phyloP scores from a whole-genome alignment of 148 eudicot genomes.

The Pharnaceum exiguum region DNA sequence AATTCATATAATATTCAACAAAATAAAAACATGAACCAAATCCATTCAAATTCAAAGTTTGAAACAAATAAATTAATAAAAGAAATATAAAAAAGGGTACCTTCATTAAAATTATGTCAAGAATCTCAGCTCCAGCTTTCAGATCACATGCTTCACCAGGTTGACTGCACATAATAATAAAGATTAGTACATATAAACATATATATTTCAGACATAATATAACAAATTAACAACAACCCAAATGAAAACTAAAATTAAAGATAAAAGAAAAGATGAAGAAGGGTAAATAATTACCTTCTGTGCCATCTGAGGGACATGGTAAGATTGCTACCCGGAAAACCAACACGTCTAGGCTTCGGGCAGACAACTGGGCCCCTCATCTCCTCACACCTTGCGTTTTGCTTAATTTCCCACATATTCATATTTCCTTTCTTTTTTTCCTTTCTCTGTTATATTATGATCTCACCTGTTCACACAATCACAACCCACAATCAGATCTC shows the following conservation, averaged over 20 bases:
- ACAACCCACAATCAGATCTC: neutral
- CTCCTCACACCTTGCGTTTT: slow-evolving; percentile 25
- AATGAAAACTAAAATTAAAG: neutral
- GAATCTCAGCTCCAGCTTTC: slow-evolving; percentile 40
- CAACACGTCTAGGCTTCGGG: slow-evolving; percentile 40
- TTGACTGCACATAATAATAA: slow-evolving; percentile 13
- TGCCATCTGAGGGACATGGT: slow-evolving; percentile 31
- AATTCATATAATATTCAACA: no score
- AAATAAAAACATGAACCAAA: neutral
- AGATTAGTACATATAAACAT: neutral
- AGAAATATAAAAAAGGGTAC: slow-evolving; percentile 10
- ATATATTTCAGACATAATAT: neutral
- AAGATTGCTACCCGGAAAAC: slow-evolving; percentile 23
- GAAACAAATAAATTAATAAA: neutral
- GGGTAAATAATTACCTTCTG: no score
- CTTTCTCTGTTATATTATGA: neutral
- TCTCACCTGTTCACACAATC: slow-evolving; percentile 12
- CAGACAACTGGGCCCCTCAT: slow-evolving; percentile 26
- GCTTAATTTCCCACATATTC: slow-evolving; percentile 30
- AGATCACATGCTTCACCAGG: slow-evolving; percentile 27
- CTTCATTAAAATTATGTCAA: slow-evolving; percentile 47
- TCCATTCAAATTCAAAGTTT: no score
- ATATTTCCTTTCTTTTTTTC: slow-evolving; percentile 12
- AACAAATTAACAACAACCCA: neutral
- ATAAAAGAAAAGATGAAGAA: no score